Base-by-base conservation (phyloP, 177 flowering plant genomes). In the Vitis hybrid region DNA sequence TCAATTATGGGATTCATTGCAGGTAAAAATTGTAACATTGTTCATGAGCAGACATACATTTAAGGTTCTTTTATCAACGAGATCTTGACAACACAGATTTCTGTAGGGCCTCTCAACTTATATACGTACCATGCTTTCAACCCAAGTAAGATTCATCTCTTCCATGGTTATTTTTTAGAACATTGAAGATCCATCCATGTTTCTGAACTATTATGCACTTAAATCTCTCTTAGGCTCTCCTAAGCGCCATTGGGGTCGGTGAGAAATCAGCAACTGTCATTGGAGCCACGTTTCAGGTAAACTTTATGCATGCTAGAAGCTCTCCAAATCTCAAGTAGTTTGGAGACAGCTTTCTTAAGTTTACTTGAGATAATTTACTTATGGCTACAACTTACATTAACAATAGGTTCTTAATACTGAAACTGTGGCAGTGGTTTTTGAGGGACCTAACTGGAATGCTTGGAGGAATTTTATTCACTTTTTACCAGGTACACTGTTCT, bases 371-470 rank as follows among this genome's bases (percentile, higher is more conserved):
- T 39, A 39, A 39, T 39, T 39, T 5, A 39, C 45, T 39, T 39
- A 4, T 39, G 45, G 45, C 29, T 50, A 22, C 33, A 56, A 8
- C 5, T 50, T 64, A 5, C 33, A 62, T 57, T 69, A 59, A 45
- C 29, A 59, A 61, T 51, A 26, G 61, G 61, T 45, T 68, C 63
- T 70, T 21, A 55, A 49, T 62, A 21, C 74, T 76, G 62, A 68
- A 71, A 56, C 51, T 73, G 21, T 73, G 65, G 60, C 87, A 95
- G 99, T 95, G 99, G 99, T 95, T 95, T 77, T 74, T 95, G 85
- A 86, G 99, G 84, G 99, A 95, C 77, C 77, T 95, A 57, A 88
- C 97, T 53, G 99, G 99, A 79, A 95, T 95, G 99, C 89, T 95
- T 74, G 99, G 99, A 72, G 98, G 99, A 60, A 79, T 95, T 57